These are phyloP conservation scores for Boletus tomentosulus DNA, from an alignment of 768 basidiomycete genomes.

Conservation along the genomic window DNA sequence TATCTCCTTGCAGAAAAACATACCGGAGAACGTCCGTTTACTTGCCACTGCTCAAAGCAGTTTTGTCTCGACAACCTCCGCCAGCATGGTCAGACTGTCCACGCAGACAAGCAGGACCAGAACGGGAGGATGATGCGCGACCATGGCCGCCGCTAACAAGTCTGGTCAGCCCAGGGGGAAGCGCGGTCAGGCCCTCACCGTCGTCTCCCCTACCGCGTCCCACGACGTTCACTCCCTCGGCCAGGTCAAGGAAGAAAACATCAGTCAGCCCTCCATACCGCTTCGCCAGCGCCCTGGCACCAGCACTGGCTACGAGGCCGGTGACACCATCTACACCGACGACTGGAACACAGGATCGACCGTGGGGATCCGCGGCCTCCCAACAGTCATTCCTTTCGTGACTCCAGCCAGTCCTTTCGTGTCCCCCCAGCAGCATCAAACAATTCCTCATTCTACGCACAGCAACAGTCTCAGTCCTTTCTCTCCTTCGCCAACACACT, in stretches of 20 bases:
- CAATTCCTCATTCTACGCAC: too few relatives aligned
- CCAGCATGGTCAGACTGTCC: slow-evolving; percentile 96
- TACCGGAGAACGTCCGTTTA: slow-evolving; percentile 95
- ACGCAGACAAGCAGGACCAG: slow-evolving; percentile 86
- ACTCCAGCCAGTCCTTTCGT: too few relatives aligned
- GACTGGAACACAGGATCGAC: too few relatives aligned
- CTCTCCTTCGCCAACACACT: too few relatives aligned
- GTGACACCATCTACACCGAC: too few relatives aligned
- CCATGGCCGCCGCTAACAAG: too few relatives aligned
- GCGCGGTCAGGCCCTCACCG: too few relatives aligned
- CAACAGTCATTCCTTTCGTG: too few relatives aligned
- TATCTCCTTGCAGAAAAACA: slow-evolving; percentile 69
- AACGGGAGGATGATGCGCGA: slow-evolving; percentile 93
- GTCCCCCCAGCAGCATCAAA: too few relatives aligned
- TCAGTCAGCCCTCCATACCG: slow-evolving; percentile 18
- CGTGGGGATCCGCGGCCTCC: too few relatives aligned
- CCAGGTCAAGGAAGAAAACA: slow-evolving; percentile 43
- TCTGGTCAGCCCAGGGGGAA: too few relatives aligned
- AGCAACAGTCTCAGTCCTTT: too few relatives aligned
- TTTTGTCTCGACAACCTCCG: slow-evolving; percentile 96
- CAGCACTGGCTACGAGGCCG: slow-evolving; percentile 66
- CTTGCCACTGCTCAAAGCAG: slow-evolving; percentile 92
- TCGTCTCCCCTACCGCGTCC: slow-evolving; percentile 57
- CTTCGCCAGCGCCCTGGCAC: slow-evolving; percentile 57
- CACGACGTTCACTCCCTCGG: slow-evolving; percentile 18